Evolutionary conservation across 1,284 basidiomycete species (phyloP).

Genomic region (Pseudomicrostroma phylloplanum): DNA sequence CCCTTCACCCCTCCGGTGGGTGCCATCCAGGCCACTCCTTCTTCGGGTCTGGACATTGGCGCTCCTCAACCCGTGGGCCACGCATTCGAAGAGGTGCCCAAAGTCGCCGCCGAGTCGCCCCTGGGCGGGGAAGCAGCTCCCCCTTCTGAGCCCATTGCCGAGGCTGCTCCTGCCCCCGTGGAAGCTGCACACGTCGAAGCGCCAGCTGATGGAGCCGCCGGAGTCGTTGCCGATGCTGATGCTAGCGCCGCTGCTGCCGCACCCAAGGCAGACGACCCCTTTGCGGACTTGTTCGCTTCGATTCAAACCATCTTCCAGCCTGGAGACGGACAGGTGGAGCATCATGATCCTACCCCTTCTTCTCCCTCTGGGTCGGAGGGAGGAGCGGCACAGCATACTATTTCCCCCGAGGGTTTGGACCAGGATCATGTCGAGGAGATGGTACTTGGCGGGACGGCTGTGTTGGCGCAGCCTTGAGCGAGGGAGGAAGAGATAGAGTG

Average conservation of each 20-base stretch:
- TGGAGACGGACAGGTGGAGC: constrained; percentile 3
- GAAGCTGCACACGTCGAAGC: constrained; percentile 7
- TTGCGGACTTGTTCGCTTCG: not conserved
- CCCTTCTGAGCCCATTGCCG: not conserved
- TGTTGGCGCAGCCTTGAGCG: too few species aligned
- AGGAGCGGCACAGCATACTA: not conserved
- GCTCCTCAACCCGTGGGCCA: constrained; percentile 15
- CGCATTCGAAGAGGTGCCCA: constrained; percentile 17
- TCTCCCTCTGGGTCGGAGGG: not conserved
- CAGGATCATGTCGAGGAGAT: constrained; percentile 34
- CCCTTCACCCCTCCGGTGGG: not conserved
- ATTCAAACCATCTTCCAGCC: constrained; percentile 3
- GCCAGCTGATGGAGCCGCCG: constrained; percentile 2
- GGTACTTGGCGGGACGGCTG: constrained; percentile 31
- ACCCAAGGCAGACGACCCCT: not conserved
- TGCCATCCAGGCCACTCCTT: not conserved
- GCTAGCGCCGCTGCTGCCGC: not conserved
- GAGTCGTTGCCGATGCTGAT: constrained; percentile 4
- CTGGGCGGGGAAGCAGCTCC: not conserved
- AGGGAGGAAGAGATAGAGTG: too few species aligned
- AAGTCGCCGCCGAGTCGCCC: constrained; percentile 10
- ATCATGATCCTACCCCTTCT: not conserved
- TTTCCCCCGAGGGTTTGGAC: constrained; percentile 25
- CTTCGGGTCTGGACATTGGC: not conserved
- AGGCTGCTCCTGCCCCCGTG: not conserved